Conservation (phyloP, 352 stramenopile species). For the Lagenidium giganteum region DNA sequence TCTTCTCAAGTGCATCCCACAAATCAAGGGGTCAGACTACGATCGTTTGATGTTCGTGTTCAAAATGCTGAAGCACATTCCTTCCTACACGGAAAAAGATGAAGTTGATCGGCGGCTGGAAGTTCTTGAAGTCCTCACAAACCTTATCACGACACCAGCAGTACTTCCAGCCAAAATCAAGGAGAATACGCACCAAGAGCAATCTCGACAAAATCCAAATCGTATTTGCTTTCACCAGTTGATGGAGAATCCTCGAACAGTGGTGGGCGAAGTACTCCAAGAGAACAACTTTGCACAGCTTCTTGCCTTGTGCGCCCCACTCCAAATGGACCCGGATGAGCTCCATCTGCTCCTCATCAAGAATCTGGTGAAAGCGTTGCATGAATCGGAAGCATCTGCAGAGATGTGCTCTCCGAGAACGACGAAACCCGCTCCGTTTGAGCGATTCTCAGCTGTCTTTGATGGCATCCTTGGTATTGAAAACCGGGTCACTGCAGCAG, state of each 20-base stretch:
- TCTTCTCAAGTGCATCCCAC: constrained; percentile 51
- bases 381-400: background rate
- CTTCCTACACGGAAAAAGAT: constrained; percentile 40
- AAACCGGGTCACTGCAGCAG: constrained; percentile 36
- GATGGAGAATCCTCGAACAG: constrained; percentile 31
- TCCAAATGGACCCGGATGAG: constrained; percentile 47
- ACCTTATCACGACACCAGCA: constrained; percentile 10
- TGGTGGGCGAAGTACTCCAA: constrained; percentile 26
- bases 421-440: background rate
- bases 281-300: constrained; percentile 35
- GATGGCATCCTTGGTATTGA: constrained; percentile 27
- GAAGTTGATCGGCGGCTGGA: constrained; percentile 60
- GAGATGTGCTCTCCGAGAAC: background rate
- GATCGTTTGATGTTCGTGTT: constrained; percentile 75
- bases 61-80: constrained; percentile 54
- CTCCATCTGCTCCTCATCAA: constrained; percentile 57
- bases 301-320: constrained; percentile 25
- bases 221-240: constrained; percentile 57
- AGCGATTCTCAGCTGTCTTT: constrained; percentile 8
- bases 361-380: constrained; percentile 28
- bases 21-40: constrained; percentile 52
- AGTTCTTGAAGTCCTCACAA: constrained; percentile 52
- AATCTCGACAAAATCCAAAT: too few relatives aligned
- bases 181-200: background rate
- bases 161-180: background rate